phyloP scores from a whole-genome alignment of 768 basidiomycete genomes.

The Coprinopsis sp. region DNA sequence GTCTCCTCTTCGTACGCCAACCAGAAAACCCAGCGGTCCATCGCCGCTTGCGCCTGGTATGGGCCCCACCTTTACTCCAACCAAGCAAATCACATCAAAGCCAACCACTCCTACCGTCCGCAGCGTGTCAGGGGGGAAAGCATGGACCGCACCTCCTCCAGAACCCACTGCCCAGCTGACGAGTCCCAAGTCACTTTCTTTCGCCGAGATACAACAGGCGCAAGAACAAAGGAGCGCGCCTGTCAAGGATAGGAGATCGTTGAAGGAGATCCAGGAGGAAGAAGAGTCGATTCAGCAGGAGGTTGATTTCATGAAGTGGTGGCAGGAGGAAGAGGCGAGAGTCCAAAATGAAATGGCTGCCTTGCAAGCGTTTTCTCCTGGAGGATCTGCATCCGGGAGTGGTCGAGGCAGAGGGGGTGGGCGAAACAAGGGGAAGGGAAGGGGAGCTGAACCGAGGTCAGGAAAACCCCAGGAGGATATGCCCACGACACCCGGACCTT shows the following conservation, averaged over 20 bases:
- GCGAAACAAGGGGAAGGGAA: too few relatives aligned
- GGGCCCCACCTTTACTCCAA: conserved; percentile 64
- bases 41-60: conserved; percentile 31
- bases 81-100: conserved; percentile 35
- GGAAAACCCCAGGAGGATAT: too few relatives aligned
- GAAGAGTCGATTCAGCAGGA: conserved; percentile 64
- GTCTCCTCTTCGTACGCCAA: background rate
- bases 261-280: conserved; percentile 84
- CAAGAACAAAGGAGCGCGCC: conserved; percentile 52
- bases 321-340: conserved; percentile 77
- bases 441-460: too few relatives aligned
- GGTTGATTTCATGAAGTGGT: conserved; percentile 84
- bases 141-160: conserved; percentile 60
- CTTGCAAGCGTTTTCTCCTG: conserved; percentile 21
- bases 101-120: conserved; percentile 28
- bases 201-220: conserved; percentile 79
- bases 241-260: conserved; percentile 52
- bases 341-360: conserved; percentile 45
- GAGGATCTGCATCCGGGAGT: too few relatives aligned
- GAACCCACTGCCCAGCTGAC: conserved; percentile 28
- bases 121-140: conserved; percentile 50
- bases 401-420: too few relatives aligned
- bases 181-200: conserved; percentile 43
- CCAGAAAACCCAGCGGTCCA: background rate
- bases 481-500: too few relatives aligned